phyloP scores from a whole-genome alignment of 1,284 basidiomycete species.

The Mycosarcoma maydis region DNA sequence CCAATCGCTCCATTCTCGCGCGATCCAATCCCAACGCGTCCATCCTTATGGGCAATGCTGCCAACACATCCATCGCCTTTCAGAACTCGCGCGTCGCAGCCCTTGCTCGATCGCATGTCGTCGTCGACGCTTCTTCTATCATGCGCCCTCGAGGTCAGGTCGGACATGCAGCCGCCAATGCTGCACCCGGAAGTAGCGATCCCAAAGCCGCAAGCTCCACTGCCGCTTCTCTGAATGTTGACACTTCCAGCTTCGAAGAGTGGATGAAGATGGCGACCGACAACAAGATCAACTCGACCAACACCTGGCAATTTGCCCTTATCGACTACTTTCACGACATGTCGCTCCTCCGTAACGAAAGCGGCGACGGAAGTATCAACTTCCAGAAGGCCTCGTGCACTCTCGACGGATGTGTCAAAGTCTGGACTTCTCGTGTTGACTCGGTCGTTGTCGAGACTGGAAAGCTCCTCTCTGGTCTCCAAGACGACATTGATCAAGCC shows the following conservation, averaged over 20 bases:
- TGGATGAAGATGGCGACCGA: constrained; percentile 99
- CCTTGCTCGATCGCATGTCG: constrained; percentile 42
- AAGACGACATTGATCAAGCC: constrained; percentile 69
- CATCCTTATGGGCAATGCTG: constrained; percentile 25
- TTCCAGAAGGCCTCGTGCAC: constrained; percentile 98
- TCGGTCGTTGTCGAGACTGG: constrained; percentile 96
- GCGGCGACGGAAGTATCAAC: constrained; percentile 76
- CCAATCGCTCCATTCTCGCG: constrained; percentile 39
- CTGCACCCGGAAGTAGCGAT: constrained; percentile 9
- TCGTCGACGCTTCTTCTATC: constrained; percentile 41
- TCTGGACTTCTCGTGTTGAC: constrained; percentile 98
- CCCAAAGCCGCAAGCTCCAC: constrained; percentile 15
- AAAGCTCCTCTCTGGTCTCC: constrained; percentile 90
- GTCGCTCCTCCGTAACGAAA: constrained; percentile 78
- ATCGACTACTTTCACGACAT: constrained; percentile 99
- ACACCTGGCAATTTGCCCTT: constrained; percentile 97
- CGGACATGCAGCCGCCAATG: constrained; percentile 7
- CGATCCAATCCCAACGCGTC: constrained; percentile 44
- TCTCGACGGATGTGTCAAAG: constrained; percentile 98
- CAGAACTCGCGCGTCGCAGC: constrained; percentile 45
- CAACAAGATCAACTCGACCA: constrained; percentile 98
- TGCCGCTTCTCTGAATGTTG: constrained; percentile 53
- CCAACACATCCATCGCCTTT: constrained; percentile 40
- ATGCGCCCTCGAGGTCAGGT: constrained; percentile 41
- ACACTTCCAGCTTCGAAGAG: constrained; percentile 75